Conservation (phyloP, 441 rosid species). For the Aleurites moluccanus region DNA sequence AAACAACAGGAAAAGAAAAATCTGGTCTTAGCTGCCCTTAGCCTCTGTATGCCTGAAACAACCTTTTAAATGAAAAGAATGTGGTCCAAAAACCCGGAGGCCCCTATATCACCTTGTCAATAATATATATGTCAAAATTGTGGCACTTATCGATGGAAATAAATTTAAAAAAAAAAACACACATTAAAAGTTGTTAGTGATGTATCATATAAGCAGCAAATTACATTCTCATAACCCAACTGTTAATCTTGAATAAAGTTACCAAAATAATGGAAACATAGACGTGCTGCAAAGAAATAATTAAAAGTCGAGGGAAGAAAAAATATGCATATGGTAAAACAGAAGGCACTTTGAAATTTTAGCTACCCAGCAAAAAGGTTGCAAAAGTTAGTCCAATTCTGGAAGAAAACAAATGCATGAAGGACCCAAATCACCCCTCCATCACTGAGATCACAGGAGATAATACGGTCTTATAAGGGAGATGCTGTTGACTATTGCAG, state of each 20-base stretch:
- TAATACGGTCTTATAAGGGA: slow-evolving; percentile 18
- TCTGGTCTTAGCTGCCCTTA: slow-evolving; percentile 1
- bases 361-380: not conserved
- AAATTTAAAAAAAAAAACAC: not conserved
- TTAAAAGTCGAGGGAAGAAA: not conserved
- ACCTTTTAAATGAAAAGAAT: slow-evolving; percentile 9
- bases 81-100: not conserved
- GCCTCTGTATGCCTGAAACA: not conserved
- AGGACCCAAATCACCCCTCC: slow-evolving; percentile 44
- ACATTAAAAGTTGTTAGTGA: slow-evolving; percentile 3
- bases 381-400: not conserved
- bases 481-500: slow-evolving; percentile 32
- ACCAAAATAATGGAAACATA: not conserved
- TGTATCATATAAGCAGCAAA: not conserved
- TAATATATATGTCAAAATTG: not conserved
- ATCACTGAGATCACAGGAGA: slow-evolving; percentile 21
- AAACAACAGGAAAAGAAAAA: not conserved
- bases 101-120: not conserved
- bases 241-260: slow-evolving; percentile 6
- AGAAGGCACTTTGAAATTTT: not conserved
- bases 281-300: not conserved
- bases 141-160: slow-evolving; percentile 3
- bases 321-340: not conserved
- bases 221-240: slow-evolving; percentile 13
- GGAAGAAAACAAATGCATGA: slow-evolving; percentile 11